phyloP scores from a whole-genome alignment of 176 grass and related monocot species.

The Sorghum bicolor region Sorghum_bicolor_NCBIv3 NC_012874.2:11797001-11797500 shows the following conservation, averaged over 20 bases:
- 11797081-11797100: not conserved
- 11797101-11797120: slow-evolving; percentile 28
- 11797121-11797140: slow-evolving; percentile 6
- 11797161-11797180: not conserved
- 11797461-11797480: slow-evolving; percentile 31
- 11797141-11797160: slow-evolving; percentile 3
- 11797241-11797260: not conserved
- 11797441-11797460: not conserved
- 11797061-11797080: not conserved
- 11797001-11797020: not conserved
- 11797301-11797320: not conserved
- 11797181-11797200: slow-evolving; percentile 21
- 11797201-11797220: slow-evolving; percentile 13
- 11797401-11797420: not conserved
- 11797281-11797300: slow-evolving; percentile 1
- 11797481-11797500: slow-evolving; percentile 31
- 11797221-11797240: not conserved
- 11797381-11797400: not conserved
- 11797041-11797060: not conserved
- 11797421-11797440: not conserved
- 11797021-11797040: not conserved
- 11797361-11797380: not conserved
- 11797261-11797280: not conserved
- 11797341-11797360: not conserved
- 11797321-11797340: not conserved